These are phyloP conservation scores for Cercospora sesami DNA, from an alignment of 2,329 filamentous ascomycete species.

Conservation along the genomic window DNA sequence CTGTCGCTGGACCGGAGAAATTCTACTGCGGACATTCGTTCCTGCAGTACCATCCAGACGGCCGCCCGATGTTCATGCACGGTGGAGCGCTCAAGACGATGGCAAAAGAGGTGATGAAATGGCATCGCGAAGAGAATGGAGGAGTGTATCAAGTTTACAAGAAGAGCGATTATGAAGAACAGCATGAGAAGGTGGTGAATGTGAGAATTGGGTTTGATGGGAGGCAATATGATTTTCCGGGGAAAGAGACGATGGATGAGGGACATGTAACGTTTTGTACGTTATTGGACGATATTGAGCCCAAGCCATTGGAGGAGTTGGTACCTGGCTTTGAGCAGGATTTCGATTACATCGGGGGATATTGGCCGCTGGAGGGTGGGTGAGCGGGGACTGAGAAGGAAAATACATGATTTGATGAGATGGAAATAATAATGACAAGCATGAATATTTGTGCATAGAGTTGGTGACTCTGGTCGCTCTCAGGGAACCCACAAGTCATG, in stretches of 20 bases:
- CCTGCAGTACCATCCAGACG: slow-evolving; percentile 40
- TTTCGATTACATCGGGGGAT: slow-evolving; percentile 33
- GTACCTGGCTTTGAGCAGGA: slow-evolving; percentile 26
- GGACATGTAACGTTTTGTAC: slow-evolving; percentile 28
- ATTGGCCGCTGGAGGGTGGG: slow-evolving; percentile 31
- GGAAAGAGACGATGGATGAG: slow-evolving; percentile 20
- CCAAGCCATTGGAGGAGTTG: slow-evolving; percentile 31
- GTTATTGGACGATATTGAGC: slow-evolving; percentile 28
- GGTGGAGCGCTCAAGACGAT: slow-evolving; percentile 39
- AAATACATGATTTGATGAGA: not conserved
- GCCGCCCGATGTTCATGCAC: slow-evolving; percentile 37
- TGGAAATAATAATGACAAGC: not conserved
- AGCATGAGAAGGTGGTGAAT: slow-evolving; percentile 20
- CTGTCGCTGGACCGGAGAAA: slow-evolving; percentile 15
- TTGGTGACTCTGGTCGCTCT: not conserved
- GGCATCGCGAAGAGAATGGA: slow-evolving; percentile 31
- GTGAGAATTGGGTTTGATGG: slow-evolving; percentile 25
- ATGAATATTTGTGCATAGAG: not conserved
- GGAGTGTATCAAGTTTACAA: slow-evolving; percentile 39
- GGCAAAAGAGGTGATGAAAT: slow-evolving; percentile 29
- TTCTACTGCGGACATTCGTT: slow-evolving; percentile 41
- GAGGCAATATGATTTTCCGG: slow-evolving; percentile 18
- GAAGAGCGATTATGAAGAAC: slow-evolving; percentile 21
- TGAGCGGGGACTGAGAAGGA: not conserved
- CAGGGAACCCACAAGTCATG: not conserved